Evolutionary conservation across 2,329 filamentous ascomycete genomes (phyloP).

Genomic region (Phialocephala sp.): DNA sequence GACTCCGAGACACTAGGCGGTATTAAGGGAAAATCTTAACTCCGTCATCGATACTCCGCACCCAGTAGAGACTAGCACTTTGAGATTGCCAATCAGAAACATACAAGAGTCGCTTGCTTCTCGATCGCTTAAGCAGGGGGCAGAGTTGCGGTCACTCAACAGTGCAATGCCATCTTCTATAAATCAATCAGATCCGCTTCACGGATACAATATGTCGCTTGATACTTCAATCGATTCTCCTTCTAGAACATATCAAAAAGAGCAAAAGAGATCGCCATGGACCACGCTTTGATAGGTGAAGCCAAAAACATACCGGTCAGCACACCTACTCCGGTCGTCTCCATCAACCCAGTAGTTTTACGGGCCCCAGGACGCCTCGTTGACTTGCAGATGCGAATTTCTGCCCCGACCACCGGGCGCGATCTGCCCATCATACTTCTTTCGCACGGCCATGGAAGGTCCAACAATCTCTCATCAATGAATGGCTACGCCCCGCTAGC

Average conservation of each 20-base stretch:
- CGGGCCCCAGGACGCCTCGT: slow-evolving; percentile 34
- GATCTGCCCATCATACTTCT: slow-evolving; percentile 48
- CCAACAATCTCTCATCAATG: slow-evolving; percentile 48
- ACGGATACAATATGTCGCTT: background rate
- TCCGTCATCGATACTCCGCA: no score
- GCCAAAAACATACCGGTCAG: slow-evolving; percentile 49
- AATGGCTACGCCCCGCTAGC: slow-evolving; percentile 50
- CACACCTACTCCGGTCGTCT: slow-evolving; percentile 42
- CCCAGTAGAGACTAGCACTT: no score
- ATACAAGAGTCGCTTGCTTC: no score
- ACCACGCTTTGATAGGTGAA: slow-evolving; percentile 40
- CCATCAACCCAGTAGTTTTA: slow-evolving; percentile 32
- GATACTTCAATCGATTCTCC: background rate
- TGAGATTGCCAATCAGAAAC: no score
- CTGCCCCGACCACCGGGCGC: slow-evolving; percentile 43
- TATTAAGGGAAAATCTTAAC: no score
- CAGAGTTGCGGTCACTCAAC: no score
- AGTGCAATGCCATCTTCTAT: no score
- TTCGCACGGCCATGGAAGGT: slow-evolving; percentile 48
- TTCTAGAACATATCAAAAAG: background rate
- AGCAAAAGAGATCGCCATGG: background rate
- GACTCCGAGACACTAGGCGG: no score
- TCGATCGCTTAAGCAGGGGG: no score
- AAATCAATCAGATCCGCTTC: no score
- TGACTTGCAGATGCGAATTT: slow-evolving; percentile 46